phyloP scores from a whole-genome alignment of 768 basidiomycete species.

The Leccinum subtestaceum region DNA sequence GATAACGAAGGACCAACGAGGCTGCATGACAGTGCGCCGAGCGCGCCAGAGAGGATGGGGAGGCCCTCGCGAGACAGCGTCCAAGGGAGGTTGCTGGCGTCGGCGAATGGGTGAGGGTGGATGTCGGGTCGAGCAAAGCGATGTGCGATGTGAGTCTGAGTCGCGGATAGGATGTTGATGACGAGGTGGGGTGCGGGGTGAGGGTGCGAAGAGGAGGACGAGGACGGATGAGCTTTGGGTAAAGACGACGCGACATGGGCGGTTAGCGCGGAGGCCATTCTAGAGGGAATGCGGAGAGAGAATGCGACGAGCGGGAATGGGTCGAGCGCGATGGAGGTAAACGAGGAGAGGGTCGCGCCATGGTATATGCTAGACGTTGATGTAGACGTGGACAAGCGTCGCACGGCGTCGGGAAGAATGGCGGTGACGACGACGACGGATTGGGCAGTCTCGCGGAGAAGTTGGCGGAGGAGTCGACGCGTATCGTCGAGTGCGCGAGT shows the following conservation, averaged over 20 bases:
- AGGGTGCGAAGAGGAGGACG: background rate
- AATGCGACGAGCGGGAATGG: slow-evolving; percentile 88
- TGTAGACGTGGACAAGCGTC: background rate
- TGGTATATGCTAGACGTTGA: slow-evolving; percentile 46
- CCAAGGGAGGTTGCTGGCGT: slow-evolving; percentile 32
- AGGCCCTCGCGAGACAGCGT: slow-evolving; percentile 49
- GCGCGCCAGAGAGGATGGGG: slow-evolving; percentile 53
- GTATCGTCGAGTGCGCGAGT: slow-evolving; percentile 7
- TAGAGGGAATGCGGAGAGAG: slow-evolving; percentile 83
- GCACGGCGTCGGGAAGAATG: slow-evolving; percentile 39
- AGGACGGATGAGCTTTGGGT: background rate
- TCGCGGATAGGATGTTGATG: slow-evolving; percentile 74
- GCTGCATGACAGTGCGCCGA: slow-evolving; percentile 74
- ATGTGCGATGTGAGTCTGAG: slow-evolving; percentile 59
- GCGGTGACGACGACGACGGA: slow-evolving; percentile 86
- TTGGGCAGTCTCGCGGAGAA: slow-evolving; percentile 77
- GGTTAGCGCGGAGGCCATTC: slow-evolving; percentile 69
- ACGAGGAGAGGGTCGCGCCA: slow-evolving; percentile 92
- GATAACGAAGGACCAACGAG: slow-evolving; percentile 61
- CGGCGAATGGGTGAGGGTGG: slow-evolving; percentile 56
- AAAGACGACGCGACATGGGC: slow-evolving; percentile 14
- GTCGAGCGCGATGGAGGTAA: slow-evolving; percentile 87
- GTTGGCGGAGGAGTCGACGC: slow-evolving; percentile 41
- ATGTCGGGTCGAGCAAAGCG: slow-evolving; percentile 74
- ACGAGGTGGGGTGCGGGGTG: slow-evolving; percentile 51